A percentile compares a stretch with the other conserved stretches of the same genome.
Evolutionary conservation across 768 basidiomycete species (phyloP).

Genomic region (Mycena sanguinolenta): DNA sequence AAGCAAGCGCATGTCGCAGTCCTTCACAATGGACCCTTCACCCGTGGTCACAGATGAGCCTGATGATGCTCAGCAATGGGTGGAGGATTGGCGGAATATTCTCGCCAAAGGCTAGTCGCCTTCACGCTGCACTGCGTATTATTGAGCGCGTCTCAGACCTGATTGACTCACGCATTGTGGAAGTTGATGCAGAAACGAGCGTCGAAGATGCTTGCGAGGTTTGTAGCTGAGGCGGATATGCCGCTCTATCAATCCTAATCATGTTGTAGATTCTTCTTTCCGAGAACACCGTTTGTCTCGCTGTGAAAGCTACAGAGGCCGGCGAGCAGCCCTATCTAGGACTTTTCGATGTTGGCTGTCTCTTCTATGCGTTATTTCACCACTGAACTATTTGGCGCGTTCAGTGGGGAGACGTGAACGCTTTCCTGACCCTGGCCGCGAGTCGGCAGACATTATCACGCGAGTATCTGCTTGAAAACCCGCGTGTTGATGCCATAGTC

Average conservation of each 20-base stretch:
- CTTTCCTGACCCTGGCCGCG: constrained; percentile 87
- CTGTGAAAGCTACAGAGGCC: constrained; percentile 57
- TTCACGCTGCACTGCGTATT: neutral
- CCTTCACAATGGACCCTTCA: constrained; percentile 30
- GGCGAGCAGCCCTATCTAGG: constrained; percentile 58
- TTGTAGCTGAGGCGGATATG: constrained; percentile 14
- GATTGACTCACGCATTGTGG: constrained; percentile 76
- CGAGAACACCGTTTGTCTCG: constrained; percentile 75
- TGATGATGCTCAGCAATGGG: constrained; percentile 64
- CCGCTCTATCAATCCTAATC: constrained; percentile 14
- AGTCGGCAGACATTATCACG: constrained; percentile 77
- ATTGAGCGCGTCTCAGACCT: constrained; percentile 61
- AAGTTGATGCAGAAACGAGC: constrained; percentile 76
- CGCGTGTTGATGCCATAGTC: constrained; percentile 77
- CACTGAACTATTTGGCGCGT: neutral
- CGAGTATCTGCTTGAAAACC: constrained; percentile 71
- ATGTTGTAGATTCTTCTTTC: constrained; percentile 69
- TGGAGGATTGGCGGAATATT: constrained; percentile 67
- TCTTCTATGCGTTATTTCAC: constrained; percentile 1
- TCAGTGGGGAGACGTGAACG: constrained; percentile 88
- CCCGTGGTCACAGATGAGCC: constrained; percentile 26
- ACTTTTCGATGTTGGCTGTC: constrained; percentile 77
- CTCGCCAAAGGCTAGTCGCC: constrained; percentile 66
- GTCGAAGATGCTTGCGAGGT: constrained; percentile 91
- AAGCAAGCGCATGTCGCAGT: constrained; percentile 39